Conservation (phyloP, 2,329 filamentous ascomycete genomes). For the Hymenoscyphus linearis region DNA sequence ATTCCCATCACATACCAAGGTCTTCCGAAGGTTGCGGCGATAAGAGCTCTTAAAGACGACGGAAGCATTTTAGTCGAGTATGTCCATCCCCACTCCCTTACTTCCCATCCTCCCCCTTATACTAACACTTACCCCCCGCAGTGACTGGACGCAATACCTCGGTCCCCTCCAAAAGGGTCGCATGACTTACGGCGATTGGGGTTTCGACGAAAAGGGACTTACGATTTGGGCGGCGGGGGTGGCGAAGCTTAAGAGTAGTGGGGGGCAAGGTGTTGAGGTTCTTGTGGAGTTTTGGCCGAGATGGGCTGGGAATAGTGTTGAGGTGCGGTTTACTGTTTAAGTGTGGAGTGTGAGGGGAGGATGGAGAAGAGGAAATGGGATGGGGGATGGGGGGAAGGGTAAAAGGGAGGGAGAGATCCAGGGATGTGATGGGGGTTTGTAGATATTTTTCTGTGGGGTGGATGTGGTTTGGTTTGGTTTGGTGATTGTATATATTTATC, state of each 20-base stretch:
- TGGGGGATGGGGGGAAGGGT: neutral
- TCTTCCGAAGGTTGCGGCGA: constrained; percentile 43
- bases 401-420: no score
- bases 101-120: no score
- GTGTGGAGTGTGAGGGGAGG: neutral
- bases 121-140: no score
- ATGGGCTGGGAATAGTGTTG: neutral
- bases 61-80: constrained; percentile 46
- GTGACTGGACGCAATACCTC: constrained; percentile 49
- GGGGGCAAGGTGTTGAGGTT: constrained; percentile 41
- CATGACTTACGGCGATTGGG: constrained; percentile 46
- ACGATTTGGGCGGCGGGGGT: constrained; percentile 42
- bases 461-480: no score
- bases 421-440: no score
- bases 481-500: no score
- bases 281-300: constrained; percentile 37
- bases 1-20: constrained; percentile 51
- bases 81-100: no score
- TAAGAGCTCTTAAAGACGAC: constrained; percentile 44
- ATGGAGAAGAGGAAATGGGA: neutral
- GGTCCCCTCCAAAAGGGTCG: constrained; percentile 46
- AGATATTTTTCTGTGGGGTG: no score
- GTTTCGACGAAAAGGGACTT: constrained; percentile 42
- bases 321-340: neutral
- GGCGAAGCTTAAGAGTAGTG: constrained; percentile 39